Conservation (phyloP, 2,329 filamentous ascomycete species). For the Fusarium udum region DNA sequence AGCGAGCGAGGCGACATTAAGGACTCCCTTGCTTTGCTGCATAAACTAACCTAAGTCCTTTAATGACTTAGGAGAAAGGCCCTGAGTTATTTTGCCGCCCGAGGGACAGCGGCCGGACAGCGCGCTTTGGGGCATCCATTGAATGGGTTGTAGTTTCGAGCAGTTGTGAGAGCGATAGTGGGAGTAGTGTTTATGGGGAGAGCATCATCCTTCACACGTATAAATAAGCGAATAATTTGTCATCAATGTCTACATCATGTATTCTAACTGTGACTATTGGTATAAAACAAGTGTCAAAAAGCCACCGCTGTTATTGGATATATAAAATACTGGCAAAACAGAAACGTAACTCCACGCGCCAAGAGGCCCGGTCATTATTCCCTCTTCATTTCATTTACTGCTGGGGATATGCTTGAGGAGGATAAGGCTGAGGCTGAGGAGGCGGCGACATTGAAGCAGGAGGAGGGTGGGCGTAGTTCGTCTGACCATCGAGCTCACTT, state of each 20-base stretch:
- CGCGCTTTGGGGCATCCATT: no score
- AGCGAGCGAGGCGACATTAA: no score
- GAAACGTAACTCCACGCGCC: conserved; percentile 13
- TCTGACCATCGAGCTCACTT: conserved; percentile 31
- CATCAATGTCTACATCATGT: background rate
- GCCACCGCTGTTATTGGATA: background rate
- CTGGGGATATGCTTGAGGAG: conserved; percentile 1
- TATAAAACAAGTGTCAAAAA: background rate
- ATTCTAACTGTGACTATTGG: background rate
- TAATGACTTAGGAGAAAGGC: no score
- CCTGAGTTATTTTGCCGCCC: no score
- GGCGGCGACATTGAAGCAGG: conserved; percentile 26
- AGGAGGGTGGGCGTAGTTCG: conserved; percentile 21
- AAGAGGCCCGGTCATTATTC: background rate
- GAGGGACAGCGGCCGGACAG: no score
- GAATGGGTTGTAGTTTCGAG: no score
- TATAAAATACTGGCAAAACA: background rate
- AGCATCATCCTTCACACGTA: background rate
- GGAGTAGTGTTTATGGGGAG: background rate
- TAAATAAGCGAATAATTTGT: background rate
- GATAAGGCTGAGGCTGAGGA: conserved; percentile 34
- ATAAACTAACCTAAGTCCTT: no score
- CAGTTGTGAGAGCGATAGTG: no score
- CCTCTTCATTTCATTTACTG: background rate
- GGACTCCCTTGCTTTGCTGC: no score